These are phyloP conservation scores for Claviceps sp. DNA, from an alignment of 2,329 filamentous ascomycete species.

Conservation along the genomic window DNA sequence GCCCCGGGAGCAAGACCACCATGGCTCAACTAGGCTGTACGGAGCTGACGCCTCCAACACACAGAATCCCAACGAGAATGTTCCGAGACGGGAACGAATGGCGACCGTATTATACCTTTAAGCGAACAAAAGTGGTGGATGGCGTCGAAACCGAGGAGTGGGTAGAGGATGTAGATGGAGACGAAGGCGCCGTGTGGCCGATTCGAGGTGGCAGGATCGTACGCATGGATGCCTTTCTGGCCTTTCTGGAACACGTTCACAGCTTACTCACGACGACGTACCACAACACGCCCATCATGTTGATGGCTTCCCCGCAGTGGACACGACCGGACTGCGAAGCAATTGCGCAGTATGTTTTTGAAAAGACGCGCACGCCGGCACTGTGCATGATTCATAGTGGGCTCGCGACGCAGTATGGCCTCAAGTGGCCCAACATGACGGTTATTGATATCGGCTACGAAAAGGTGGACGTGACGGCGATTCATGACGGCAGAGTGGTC, in stretches of 20 bases:
- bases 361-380: constrained; percentile 89
- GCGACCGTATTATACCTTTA: constrained; percentile 64
- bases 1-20: constrained; percentile 76
- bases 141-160: constrained; percentile 50
- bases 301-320: constrained; percentile 85
- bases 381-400: constrained; percentile 85
- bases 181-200: constrained; percentile 83
- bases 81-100: constrained; percentile 74
- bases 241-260: constrained; percentile 85
- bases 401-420: constrained; percentile 74
- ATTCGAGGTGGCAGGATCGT: constrained; percentile 68
- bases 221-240: constrained; percentile 87
- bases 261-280: constrained; percentile 79
- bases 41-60: constrained; percentile 81
- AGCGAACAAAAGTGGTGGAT: constrained; percentile 39
- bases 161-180: constrained; percentile 78
- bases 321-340: constrained; percentile 74
- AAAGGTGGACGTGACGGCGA: constrained; percentile 85
- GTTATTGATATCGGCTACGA: constrained; percentile 84
- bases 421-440: constrained; percentile 62
- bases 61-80: constrained; percentile 86
- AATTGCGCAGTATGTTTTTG: constrained; percentile 89
- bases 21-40: constrained; percentile 82
- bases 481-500: constrained; percentile 66
- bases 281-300: constrained; percentile 88